Conservation (phyloP, 169 alveolate species). For the Theileria orientalis region DNA sequence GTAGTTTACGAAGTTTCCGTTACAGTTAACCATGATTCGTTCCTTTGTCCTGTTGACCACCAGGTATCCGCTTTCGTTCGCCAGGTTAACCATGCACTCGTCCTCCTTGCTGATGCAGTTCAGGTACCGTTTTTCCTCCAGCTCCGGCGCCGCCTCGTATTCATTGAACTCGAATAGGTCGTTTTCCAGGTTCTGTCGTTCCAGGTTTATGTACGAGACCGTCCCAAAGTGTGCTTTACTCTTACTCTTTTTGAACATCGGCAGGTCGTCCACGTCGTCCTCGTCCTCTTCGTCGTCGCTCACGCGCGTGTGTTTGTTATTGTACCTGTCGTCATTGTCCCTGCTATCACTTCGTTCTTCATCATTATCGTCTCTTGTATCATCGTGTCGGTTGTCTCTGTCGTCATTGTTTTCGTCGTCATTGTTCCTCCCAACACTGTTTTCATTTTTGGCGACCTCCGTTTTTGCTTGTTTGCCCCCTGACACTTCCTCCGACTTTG, state of each 20-base stretch:
- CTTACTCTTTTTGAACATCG: constrained; percentile 10
- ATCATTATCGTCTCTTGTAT: too few relatives aligned
- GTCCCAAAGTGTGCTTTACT: constrained; percentile 51
- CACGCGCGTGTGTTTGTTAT: too few relatives aligned
- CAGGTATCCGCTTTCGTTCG: constrained; percentile 42
- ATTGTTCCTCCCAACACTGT: too few relatives aligned
- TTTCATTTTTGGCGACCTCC: too few relatives aligned
- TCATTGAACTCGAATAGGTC: background rate
- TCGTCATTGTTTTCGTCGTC: too few relatives aligned
- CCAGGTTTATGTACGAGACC: constrained; percentile 39
- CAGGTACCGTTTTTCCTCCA: constrained; percentile 7
- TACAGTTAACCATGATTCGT: constrained; percentile 2
- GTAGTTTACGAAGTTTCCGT: constrained; percentile 16
- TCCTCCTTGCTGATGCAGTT: constrained; percentile 39
- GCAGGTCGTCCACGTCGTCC: background rate
- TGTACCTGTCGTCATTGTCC: too few relatives aligned
- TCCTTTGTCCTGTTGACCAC: constrained; percentile 23
- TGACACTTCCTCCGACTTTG: too few relatives aligned
- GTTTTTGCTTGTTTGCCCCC: too few relatives aligned
- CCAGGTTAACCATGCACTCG: constrained; percentile 43
- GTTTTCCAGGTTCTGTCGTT: background rate
- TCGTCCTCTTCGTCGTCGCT: background rate
- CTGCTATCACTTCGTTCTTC: too few relatives aligned
- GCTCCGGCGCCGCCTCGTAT: background rate
- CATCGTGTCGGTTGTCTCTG: too few relatives aligned